Evolutionary conservation across 1,139 yeast genomes (phyloP), one percentile per base, ranked within the genome.

Genomic region (Lipomyces yarrowii): DNA sequence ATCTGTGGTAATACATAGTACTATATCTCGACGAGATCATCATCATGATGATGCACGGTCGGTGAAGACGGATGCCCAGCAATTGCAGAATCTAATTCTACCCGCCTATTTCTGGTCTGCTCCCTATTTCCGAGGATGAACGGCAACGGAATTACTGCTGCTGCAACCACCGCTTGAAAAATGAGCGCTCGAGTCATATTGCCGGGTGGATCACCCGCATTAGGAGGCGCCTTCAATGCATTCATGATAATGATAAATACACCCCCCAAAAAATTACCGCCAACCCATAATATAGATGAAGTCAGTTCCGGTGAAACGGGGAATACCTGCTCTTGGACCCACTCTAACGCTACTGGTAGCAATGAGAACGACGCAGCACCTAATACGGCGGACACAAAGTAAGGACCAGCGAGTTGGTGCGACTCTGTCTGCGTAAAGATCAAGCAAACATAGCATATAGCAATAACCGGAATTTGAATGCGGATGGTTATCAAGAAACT

Each of bases 231-330:
- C 62, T 75, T 75, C 60, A 77, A 67, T 1, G 77, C 77, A 64
- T 76, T 72, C 79, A 77, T 76, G 56, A 71, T 62, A 23, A 77
- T 75, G 61, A 77, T 76, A 66, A 77, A 75, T 51, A 77, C 71
- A 42, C 77, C 79, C 21, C 80, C 79, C 46, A 77, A 69, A 3
- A 76, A 62, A 69, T 77, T 77, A 26, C 80, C 80, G 15, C 77
- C 77, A 59, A 70, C 71, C 80, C 80, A 77, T 58, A 77, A 70
- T 35, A 77, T 56, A 8, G 77, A 70, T 4, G 77, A 71, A 0
- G 77, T 71, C 0, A 77, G 73, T 3, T 77, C 77, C 7, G 78
- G 77, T 13, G 77, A 74, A 21, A 73, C 76, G 3, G 79, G 79
- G 21, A 77, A 74, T 2, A 77, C 74, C 63, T 76, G 78, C 51